phyloP scores from a whole-genome alignment of 305 asterid genomes.

The Solanum hybrid region DNA sequence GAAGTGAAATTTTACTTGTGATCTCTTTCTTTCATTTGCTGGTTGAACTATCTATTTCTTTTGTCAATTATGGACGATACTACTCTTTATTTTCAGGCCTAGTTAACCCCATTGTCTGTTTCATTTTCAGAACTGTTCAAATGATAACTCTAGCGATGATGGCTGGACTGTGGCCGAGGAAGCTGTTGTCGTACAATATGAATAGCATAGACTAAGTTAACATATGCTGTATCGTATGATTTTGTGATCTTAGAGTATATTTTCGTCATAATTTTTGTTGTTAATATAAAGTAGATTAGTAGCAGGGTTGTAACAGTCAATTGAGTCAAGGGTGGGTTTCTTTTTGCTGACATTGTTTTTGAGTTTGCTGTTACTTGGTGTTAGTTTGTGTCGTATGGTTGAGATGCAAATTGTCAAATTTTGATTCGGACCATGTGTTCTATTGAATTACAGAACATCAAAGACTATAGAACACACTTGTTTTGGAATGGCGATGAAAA shows the following conservation, averaged over 20 bases:
- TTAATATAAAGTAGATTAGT: not conserved
- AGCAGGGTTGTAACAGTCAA: not conserved
- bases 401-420: not conserved
- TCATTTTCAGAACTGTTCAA: constrained; percentile 45
- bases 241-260: not conserved
- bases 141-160: constrained; percentile 18
- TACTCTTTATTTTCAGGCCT: not conserved
- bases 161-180: constrained; percentile 74
- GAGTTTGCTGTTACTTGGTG: not conserved
- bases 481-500: not conserved
- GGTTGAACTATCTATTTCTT: not conserved
- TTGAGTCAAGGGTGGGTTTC: not conserved
- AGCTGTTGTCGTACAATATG: constrained; percentile 43
- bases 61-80: not conserved
- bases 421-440: not conserved
- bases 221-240: not conserved
- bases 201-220: constrained; percentile 9
- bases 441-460: not conserved
- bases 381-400: not conserved
- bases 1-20: not conserved
- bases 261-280: not conserved
- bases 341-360: not conserved
- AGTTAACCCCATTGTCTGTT: not conserved
- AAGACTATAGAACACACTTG: not conserved
- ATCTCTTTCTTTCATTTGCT: not conserved